Base-by-base conservation (phyloP, 306 rosid genomes). In the Biancaea sappan region DNA sequence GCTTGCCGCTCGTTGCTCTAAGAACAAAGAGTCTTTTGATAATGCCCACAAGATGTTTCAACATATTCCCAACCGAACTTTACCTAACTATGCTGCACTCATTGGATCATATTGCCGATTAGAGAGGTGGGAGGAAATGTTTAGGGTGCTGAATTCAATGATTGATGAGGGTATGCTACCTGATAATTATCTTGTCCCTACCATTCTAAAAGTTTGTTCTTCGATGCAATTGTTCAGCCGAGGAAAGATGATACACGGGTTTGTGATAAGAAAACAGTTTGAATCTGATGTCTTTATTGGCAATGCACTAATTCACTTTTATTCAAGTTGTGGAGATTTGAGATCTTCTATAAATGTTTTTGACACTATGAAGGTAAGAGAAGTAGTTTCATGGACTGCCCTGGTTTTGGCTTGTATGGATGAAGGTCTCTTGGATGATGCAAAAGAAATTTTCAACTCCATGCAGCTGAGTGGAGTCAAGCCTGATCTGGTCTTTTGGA, bases 401-500 rank as follows among this genome's bases (percentile, higher is more conserved):
- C 83, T 86, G 26, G 76, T 81, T 73, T 81, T 80, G 0, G 88
- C 83, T 53, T 81, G 59, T 79, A 65, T 84, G 75, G 79, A 76
- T 43, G 85, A 38, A 41, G 91, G 81, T 18, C 74, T 78, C 59
- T 43, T 73, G 65, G 77, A 83, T 46, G 82, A 81, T 38, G 91
- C 85, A 10, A 50, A 11, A 26, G 73, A 64, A 67, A 59, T 74
- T 53, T 86, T 81, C 68, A 8, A 28, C 35, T 73, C 81, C 61
- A 84, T 84, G 91, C 76, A 54, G 47, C 40, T 59, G 38, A 76
- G 73, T 53, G 83, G 88, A 35, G 50, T 84, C 65, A 48, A 76
- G 73, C 79, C 75, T 43, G 86, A 84, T 72, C 52, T 84, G 75
- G 79, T 81, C 48, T 84, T 84, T 34, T 84, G 88, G 91, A 86